Conservation (phyloP, 768 basidiomycete genomes). For the Sutorius australiensis region DNA sequence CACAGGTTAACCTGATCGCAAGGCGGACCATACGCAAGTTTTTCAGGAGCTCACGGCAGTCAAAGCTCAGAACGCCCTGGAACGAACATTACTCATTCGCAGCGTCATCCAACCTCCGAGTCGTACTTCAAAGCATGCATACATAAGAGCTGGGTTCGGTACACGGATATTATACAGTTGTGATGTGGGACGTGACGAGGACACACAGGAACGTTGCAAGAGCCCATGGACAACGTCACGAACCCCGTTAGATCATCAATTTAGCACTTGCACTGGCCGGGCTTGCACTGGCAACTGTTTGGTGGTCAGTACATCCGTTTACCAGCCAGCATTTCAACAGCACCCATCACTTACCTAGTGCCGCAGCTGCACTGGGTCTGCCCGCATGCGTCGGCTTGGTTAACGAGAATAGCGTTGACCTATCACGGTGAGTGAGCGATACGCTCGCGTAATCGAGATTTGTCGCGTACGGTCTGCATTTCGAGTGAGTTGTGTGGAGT, state of each 20-base stretch:
- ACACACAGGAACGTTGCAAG: neutral
- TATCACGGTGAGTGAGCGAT: conserved; percentile 2
- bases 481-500: neutral
- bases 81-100: too few species aligned
- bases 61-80: too few species aligned
- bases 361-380: neutral
- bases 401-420: conserved; percentile 12
- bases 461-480: conserved; percentile 18
- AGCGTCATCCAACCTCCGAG: neutral
- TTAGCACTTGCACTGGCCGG: conserved; percentile 14
- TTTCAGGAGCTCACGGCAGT: too few species aligned
- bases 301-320: neutral
- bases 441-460: too few species aligned
- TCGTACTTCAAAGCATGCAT: neutral
- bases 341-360: neutral
- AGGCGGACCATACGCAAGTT: too few species aligned
- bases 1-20: too few species aligned
- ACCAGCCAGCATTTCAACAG: neutral
- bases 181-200: neutral
- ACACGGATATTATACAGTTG: neutral
- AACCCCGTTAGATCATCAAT: neutral
- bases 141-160: neutral
- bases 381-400: conserved; percentile 13
- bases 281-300: conserved; percentile 12
- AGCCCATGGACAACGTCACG: neutral